Conservation (phyloP, 1,139 yeast genomes). For the Saccharomyces hybrid region DNA sequence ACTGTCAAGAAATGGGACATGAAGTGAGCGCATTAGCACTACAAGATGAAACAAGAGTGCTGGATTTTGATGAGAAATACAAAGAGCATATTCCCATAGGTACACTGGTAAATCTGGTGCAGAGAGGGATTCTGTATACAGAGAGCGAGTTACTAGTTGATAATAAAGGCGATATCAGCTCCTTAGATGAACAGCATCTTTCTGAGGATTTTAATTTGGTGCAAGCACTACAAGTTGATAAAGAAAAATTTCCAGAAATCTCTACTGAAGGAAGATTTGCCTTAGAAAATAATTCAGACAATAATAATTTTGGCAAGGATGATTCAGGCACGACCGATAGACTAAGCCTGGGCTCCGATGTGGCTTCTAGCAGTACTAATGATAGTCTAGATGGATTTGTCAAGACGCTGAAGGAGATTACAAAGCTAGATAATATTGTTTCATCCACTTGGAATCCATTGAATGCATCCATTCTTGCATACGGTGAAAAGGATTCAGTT, state of each 20-base stretch:
- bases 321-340: slow-evolving; percentile 14
- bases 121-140: slow-evolving; percentile 71
- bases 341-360: too few species aligned
- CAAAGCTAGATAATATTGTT: slow-evolving; percentile 31
- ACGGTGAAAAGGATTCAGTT: slow-evolving; percentile 36
- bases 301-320: slow-evolving; percentile 5
- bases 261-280: slow-evolving; percentile 30
- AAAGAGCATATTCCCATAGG: slow-evolving; percentile 56
- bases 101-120: slow-evolving; percentile 69
- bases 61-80: slow-evolving; percentile 47
- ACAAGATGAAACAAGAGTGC: slow-evolving; percentile 64
- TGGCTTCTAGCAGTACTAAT: not conserved
- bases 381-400: slow-evolving; percentile 17
- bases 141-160: slow-evolving; percentile 45
- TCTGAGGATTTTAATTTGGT: slow-evolving; percentile 33
- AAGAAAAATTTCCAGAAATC: slow-evolving; percentile 29
- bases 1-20: slow-evolving; percentile 77
- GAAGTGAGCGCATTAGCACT: slow-evolving; percentile 77
- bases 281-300: slow-evolving; percentile 14
- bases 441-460: slow-evolving; percentile 38
- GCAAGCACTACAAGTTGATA: slow-evolving; percentile 34
- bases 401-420: slow-evolving; percentile 30
- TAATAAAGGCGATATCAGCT: slow-evolving; percentile 28
- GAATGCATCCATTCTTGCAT: slow-evolving; percentile 31
- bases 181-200: slow-evolving; percentile 20